phyloP scores from a whole-genome alignment of 1,139 yeast species.

The Kodamaea fungicola region DNA sequence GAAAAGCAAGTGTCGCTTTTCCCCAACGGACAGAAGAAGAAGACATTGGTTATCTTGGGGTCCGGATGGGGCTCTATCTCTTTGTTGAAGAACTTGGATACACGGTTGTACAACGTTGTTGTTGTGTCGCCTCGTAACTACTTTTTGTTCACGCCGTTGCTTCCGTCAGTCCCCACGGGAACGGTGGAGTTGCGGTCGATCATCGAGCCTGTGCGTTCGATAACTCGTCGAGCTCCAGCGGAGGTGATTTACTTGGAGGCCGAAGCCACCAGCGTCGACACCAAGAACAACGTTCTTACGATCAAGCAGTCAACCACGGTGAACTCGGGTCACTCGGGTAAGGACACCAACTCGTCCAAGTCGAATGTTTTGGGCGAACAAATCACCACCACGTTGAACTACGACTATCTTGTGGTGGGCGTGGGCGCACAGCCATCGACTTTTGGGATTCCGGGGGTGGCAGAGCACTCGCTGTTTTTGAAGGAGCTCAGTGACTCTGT shows the following conservation, averaged over 20 bases:
- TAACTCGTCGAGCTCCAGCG: conserved; percentile 59
- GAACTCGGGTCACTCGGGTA: conserved; percentile 51
- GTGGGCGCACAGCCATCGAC: conserved; percentile 94
- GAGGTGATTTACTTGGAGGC: conserved; percentile 88
- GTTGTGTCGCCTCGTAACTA: conserved; percentile 93
- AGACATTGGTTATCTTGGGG: conserved; percentile 85
- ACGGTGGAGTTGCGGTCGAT: conserved; percentile 88
- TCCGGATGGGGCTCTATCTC: conserved; percentile 94
- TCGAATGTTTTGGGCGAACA: conserved; percentile 45
- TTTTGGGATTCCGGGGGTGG: conserved; percentile 91
- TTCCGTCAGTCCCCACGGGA: conserved; percentile 94
- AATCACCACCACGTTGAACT: conserved; percentile 49
- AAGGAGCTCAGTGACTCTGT: conserved; percentile 85
- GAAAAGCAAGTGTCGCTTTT: conserved; percentile 46
- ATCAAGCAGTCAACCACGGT: conserved; percentile 55
- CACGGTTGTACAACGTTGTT: conserved; percentile 81
- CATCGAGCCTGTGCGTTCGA: conserved; percentile 78
- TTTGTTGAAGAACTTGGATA: conserved; percentile 78
- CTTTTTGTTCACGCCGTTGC: conserved; percentile 88
- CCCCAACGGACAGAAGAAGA: conserved; percentile 71
- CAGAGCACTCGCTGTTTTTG: conserved; percentile 79
- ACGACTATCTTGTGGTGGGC: conserved; percentile 82
- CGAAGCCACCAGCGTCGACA: conserved; percentile 81
- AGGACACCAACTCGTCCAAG: conserved; percentile 51
- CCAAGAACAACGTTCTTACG: conserved; percentile 56